Percentiles rank a stretch among this genome's conserved stretches.
Conservation (phyloP, 1,139 yeast genomes). For the Debaryomycetaceae sp. region DNA sequence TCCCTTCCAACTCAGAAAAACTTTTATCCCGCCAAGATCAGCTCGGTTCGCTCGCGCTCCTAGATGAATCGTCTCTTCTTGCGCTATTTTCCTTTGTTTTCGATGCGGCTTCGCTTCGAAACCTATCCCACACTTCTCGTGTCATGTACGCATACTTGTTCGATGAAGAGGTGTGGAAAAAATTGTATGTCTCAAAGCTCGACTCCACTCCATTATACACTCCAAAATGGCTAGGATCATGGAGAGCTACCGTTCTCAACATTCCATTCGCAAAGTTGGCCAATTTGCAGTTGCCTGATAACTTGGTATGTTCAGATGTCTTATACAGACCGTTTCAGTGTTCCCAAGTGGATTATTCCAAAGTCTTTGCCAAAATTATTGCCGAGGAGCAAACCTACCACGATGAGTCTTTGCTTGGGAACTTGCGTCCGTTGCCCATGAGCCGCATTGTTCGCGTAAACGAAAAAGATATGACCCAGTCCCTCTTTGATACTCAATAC, state of each 20-base stretch:
- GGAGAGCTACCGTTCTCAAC: slow-evolving; percentile 55
- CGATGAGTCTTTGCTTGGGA: slow-evolving; percentile 11
- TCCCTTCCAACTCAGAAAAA: not conserved
- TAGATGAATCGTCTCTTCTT: slow-evolving; percentile 52
- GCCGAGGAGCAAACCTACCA: slow-evolving; percentile 32
- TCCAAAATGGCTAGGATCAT: slow-evolving; percentile 58
- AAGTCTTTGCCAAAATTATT: slow-evolving; percentile 36
- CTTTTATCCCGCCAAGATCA: slow-evolving; percentile 18
- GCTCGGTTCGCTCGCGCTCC: slow-evolving; percentile 41
- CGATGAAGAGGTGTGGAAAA: slow-evolving; percentile 76
- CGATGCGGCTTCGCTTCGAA: slow-evolving; percentile 33
- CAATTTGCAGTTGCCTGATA: slow-evolving; percentile 25
- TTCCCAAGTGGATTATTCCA: slow-evolving; percentile 51
- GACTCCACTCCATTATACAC: slow-evolving; percentile 9
- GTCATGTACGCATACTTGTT: slow-evolving; percentile 60
- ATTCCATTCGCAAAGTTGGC: slow-evolving; percentile 25
- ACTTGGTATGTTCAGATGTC: slow-evolving; percentile 41
- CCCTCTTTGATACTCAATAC: slow-evolving; percentile 36
- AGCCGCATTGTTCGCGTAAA: slow-evolving; percentile 37
- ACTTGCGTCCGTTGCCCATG: slow-evolving; percentile 12
- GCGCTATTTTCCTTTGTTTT: slow-evolving; percentile 35
- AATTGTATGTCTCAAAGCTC: slow-evolving; percentile 27
- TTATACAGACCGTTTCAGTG: slow-evolving; percentile 75
- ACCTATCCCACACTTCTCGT: slow-evolving; percentile 48
- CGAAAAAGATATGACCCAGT: slow-evolving; percentile 28